phyloP scores from a whole-genome alignment of 2,329 filamentous ascomycete species.

The Cordyceps cateniannulata region DNA sequence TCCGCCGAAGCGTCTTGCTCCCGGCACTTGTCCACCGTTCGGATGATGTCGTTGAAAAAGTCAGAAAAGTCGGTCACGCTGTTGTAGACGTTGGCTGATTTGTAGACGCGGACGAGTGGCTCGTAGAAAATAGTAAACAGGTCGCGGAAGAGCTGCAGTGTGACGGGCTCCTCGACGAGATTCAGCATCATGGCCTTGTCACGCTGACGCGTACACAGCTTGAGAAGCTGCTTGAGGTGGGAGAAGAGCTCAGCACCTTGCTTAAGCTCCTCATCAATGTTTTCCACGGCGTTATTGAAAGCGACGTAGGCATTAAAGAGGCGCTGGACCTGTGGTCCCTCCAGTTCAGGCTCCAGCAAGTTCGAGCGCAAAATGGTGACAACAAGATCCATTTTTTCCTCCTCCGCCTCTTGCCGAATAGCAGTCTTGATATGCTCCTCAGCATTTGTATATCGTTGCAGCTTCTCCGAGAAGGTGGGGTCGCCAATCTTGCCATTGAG shows the following conservation, averaged over 20 bases:
- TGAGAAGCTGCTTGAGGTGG: constrained; percentile 88
- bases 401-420: constrained; percentile 66
- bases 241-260: constrained; percentile 90
- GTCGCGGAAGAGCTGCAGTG: constrained; percentile 89
- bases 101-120: constrained; percentile 93
- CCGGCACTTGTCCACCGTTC: constrained; percentile 59
- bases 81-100: constrained; percentile 96
- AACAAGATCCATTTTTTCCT: constrained; percentile 75
- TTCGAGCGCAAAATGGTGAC: constrained; percentile 81
- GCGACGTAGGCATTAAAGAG: constrained; percentile 94
- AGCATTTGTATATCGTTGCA: constrained; percentile 71
- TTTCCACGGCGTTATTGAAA: constrained; percentile 91
- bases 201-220: constrained; percentile 81
- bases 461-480: constrained; percentile 68
- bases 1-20: constrained; percentile 83
- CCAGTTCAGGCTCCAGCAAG: constrained; percentile 63
- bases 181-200: constrained; percentile 97
- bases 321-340: constrained; percentile 67
- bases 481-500: constrained; percentile 76
- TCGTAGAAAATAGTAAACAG: constrained; percentile 99
- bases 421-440: constrained; percentile 67
- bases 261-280: constrained; percentile 80
- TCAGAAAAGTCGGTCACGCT: constrained; percentile 93
- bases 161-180: constrained; percentile 95
- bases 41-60: constrained; percentile 90